phyloP scores from a whole-genome alignment of 306 rosid species.

The Rosa rugosa region DNA sequence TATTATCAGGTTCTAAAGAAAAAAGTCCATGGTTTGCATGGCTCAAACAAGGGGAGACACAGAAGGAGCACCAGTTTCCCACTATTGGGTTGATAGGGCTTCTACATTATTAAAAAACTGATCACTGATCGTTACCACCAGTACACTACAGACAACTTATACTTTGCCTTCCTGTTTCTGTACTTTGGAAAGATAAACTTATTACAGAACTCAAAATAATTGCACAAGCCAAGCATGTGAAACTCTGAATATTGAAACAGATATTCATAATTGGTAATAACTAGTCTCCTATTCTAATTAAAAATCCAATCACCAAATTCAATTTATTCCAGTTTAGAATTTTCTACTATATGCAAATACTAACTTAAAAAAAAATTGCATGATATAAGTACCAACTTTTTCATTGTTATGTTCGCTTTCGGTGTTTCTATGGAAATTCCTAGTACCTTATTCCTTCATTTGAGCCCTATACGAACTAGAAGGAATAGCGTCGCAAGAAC shows the following conservation, averaged over 20 bases:
- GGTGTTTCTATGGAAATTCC: background rate
- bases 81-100: background rate
- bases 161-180: background rate
- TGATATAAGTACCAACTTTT: background rate
- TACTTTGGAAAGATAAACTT: background rate
- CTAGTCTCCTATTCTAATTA: background rate
- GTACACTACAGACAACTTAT: background rate
- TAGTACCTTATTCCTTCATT: background rate
- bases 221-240: background rate
- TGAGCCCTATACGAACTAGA: background rate
- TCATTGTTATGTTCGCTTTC: too few relatives aligned
- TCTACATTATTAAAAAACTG: background rate
- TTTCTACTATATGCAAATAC: background rate
- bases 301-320: background rate
- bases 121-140: background rate
- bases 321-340: background rate
- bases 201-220: background rate
- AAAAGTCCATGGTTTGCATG: background rate
- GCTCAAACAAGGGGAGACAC: background rate
- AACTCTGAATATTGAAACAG: background rate
- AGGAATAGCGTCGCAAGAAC: background rate
- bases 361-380: background rate
- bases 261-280: background rate
- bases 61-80: background rate
- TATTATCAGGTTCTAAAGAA: background rate